Evolutionary conservation across 345 rosid genomes (phyloP).

Genomic region (Litchi chinensis): DNA sequence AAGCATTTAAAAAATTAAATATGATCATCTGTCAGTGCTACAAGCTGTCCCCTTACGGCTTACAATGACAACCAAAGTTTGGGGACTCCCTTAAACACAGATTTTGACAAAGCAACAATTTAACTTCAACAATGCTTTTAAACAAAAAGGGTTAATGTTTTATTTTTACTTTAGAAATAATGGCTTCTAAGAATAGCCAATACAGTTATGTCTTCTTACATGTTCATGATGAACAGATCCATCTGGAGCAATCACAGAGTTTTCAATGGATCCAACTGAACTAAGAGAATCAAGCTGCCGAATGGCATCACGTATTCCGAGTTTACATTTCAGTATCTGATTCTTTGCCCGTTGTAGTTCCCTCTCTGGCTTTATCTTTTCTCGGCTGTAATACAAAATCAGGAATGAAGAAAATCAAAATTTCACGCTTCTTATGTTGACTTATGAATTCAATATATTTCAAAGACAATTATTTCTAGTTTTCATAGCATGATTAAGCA

Average conservation of each 20-base stretch:
- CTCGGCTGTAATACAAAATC: constrained; percentile 61
- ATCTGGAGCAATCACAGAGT: constrained; percentile 84
- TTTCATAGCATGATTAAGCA: not conserved
- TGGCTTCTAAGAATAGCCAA: not conserved
- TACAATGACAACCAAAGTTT: not conserved
- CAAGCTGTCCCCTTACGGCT: not conserved
- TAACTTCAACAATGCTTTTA: not conserved
- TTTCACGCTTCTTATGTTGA: not conserved
- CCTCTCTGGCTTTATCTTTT: constrained; percentile 89
- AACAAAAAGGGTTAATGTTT: not conserved
- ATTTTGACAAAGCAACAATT: not conserved
- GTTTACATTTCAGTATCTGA: constrained; percentile 88
- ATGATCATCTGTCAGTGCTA: not conserved
- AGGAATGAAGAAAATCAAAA: constrained; percentile 4
- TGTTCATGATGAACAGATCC: constrained; percentile 96
- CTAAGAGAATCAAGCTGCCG: constrained; percentile 80
- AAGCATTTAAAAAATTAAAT: not conserved
- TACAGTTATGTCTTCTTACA: constrained; percentile 42
- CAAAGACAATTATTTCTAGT: not conserved
- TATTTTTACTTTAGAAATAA: not conserved
- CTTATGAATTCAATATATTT: not conserved
- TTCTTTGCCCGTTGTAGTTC: constrained; percentile 85
- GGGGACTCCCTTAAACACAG: not conserved
- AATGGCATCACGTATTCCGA: constrained; percentile 89
- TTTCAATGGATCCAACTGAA: constrained; percentile 81